phyloP scores from a whole-genome alignment of 1,139 yeast species.

The Magnusiomyces sp. region DNA sequence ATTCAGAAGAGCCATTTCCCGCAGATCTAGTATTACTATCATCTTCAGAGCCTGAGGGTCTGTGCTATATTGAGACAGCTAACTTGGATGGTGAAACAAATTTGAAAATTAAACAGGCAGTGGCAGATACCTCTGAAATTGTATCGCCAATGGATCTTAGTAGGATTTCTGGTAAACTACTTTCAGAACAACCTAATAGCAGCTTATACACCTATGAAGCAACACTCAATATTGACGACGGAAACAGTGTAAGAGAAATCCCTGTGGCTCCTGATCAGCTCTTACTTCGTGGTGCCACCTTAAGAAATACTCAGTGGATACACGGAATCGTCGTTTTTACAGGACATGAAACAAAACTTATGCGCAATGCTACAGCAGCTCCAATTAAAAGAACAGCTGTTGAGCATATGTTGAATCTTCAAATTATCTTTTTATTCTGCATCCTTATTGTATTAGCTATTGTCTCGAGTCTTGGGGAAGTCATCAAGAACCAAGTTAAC shows the following conservation, averaged over 20 bases:
- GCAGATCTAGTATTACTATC: slow-evolving; percentile 81
- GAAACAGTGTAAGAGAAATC: slow-evolving; percentile 36
- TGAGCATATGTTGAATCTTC: slow-evolving; percentile 88
- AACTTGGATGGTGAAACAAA: slow-evolving; percentile 97
- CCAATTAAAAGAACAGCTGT: slow-evolving; percentile 97
- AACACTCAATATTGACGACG: slow-evolving; percentile 49
- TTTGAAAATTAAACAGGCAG: slow-evolving; percentile 85
- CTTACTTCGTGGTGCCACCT: slow-evolving; percentile 87
- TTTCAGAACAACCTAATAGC: slow-evolving; percentile 91
- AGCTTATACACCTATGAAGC: slow-evolving; percentile 95
- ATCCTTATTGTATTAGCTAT: slow-evolving; percentile 68
- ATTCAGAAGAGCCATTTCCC: slow-evolving; percentile 86
- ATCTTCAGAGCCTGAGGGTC: slow-evolving; percentile 96
- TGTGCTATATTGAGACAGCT: slow-evolving; percentile 95
- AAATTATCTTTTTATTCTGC: slow-evolving; percentile 78
- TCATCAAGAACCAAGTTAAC: slow-evolving; percentile 56
- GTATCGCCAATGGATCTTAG: slow-evolving; percentile 61
- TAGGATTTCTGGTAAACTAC: slow-evolving; percentile 45
- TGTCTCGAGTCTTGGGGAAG: slow-evolving; percentile 82
- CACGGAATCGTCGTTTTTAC: slow-evolving; percentile 91
- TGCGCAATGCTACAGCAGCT: slow-evolving; percentile 98
- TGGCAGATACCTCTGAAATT: slow-evolving; percentile 63
- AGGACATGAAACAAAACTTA: slow-evolving; percentile 94
- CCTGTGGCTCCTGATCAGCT: slow-evolving; percentile 87
- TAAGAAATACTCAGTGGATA: slow-evolving; percentile 92